These are phyloP conservation scores for Sclerotinia trifoliorum DNA, from an alignment of 2,329 filamentous ascomycete genomes.

Conservation along the genomic window DNA sequence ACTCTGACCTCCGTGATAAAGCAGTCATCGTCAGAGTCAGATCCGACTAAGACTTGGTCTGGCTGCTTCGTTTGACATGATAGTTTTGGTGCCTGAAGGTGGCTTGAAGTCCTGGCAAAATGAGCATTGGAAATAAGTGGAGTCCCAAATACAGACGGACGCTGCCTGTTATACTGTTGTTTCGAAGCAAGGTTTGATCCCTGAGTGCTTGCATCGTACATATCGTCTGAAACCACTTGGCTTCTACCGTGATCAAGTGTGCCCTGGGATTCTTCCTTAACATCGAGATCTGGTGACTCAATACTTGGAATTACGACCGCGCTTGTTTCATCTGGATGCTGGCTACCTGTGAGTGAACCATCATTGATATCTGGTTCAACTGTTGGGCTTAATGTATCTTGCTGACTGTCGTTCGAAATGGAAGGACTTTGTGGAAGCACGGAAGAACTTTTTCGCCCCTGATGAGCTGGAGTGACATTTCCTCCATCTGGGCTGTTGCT, in stretches of 20 bases:
- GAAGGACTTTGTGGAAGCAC: background rate
- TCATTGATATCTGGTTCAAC: background rate
- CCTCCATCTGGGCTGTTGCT: background rate
- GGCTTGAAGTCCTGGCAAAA: background rate
- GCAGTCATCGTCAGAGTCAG: slow-evolving; percentile 13
- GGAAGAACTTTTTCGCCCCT: background rate
- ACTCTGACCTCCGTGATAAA: background rate
- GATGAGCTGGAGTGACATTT: background rate
- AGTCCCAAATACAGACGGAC: background rate
- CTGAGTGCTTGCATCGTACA: background rate
- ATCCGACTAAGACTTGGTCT: background rate
- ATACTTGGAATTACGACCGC: background rate
- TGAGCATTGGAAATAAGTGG: background rate
- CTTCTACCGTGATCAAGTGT: background rate
- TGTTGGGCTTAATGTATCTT: background rate
- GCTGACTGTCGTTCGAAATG: background rate
- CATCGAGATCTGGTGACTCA: background rate
- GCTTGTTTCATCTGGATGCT: background rate
- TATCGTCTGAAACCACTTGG: background rate
- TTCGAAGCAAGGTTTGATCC: background rate
- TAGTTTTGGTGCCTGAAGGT: background rate
- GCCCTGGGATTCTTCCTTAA: background rate
- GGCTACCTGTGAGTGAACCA: background rate
- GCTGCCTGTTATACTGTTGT: background rate
- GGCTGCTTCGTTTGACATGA: background rate